Conservation (phyloP, 495 filamentous ascomycete genomes). For the Staphylotrichum longicolle region DNA sequence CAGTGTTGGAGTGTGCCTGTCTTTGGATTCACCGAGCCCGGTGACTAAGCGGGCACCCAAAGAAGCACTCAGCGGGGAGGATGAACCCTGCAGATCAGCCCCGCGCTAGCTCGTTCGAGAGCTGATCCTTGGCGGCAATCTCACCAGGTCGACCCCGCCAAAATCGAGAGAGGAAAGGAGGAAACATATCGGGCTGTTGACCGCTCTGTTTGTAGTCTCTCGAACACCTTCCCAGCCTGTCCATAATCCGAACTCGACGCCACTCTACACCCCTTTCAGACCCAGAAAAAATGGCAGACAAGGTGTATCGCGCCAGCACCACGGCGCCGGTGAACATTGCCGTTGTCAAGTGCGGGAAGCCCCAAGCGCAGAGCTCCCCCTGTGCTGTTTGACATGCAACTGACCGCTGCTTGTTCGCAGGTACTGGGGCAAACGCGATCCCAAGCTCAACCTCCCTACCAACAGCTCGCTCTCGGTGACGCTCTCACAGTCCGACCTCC, state of each 20-base stretch:
- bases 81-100: constrained; percentile 6
- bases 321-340: constrained; percentile 98
- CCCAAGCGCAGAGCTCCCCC: constrained; percentile 4
- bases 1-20: too few species aligned
- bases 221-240: too few species aligned
- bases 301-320: constrained; percentile 84
- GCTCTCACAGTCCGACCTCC: constrained; percentile 87
- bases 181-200: background rate
- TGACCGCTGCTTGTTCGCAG: constrained; percentile 42
- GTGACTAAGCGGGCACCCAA: constrained; percentile 2
- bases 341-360: constrained; percentile 77
- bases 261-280: too few species aligned
- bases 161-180: background rate
- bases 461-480: constrained; percentile 97
- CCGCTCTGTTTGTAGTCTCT: background rate
- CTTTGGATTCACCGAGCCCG: too few species aligned
- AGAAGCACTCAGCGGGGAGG: background rate
- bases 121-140: constrained; percentile 13
- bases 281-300: constrained; percentile 29
- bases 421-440: constrained; percentile 97
- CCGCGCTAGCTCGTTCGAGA: constrained; percentile 12
- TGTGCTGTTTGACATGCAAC: constrained; percentile 20
- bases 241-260: too few species aligned
- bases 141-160: constrained; percentile 14
- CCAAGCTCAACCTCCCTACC: constrained; percentile 89